Base-by-base conservation (phyloP, 2,329 filamentous ascomycete species). In the Penicillium brevicompactum region DNA sequence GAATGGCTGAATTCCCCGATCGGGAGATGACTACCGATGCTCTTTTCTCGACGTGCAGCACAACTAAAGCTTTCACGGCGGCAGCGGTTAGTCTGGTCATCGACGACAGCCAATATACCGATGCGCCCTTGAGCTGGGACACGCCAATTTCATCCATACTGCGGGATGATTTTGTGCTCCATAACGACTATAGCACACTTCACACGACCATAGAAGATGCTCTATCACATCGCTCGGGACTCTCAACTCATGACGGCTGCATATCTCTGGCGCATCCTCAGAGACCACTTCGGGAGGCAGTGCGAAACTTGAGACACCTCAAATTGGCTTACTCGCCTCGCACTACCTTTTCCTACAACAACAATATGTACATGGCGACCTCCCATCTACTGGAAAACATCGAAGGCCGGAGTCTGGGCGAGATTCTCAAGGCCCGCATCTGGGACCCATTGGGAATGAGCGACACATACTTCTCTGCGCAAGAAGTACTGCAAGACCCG, bases 121-220 rank as follows among this genome's bases (percentile, higher is more conserved):
- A 59, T 2, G 50, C 38, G 0, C 61, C 63, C 4, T 52, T 77
- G 37, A 55, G 56, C 18, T 78, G 75, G 72, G 57, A 66, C 0
- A 77, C 74, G 0, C 68, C 69, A 2, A 60, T 79, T 5, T 64
- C 66, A 11, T 61, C 67, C 10, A 45, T 78, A 14, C 69, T 77
- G 30, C 68, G 65, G 10, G 67, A 70, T 11, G 70, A 72, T 32
- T 73, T 74, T 46, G 65, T 70, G 16, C 57, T 74, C 0, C 51
- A 61, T 6, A 61, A 69, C 11, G 59, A 64, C 13, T 59, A 68
- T 41, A 63, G 63, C 7, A 71, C 71, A 9, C 47, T 50, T 16
- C 58, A 67, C 44, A 64, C 62, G 2, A 73, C 70, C 1, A 49
- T 73, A 24, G 70, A 74, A 59, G 71, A 74, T 46, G 66, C 68